Evolutionary conservation across 768 basidiomycete genomes (phyloP), one percentile per base, ranked within the genome.

Genomic region (Tricholoma saponaceum): DNA sequence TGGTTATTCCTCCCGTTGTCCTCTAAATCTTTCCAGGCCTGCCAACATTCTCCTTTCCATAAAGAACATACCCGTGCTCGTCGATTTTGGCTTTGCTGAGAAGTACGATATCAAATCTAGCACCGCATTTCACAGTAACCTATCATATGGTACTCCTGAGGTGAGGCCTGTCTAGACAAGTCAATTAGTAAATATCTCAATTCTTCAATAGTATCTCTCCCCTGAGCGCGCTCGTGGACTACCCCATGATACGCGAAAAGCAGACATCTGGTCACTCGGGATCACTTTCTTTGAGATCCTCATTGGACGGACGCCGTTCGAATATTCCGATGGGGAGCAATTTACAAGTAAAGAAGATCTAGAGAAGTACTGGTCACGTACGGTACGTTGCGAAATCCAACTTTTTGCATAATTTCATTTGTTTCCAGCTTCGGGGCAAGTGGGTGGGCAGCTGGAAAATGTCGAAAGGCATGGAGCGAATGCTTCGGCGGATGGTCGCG

Each of bases 11-110:
- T 50, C 8, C n/a, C 7, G 8, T 2, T 60, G 43, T 56, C n/a
- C 41, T 54, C 55, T 49, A 39, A 18, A 23, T 51, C 8, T 25
- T 25, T 54, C 5, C 61, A 95, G 92, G 65, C 94, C 94, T 0
- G 92, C 94, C 14, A 99, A 99, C 67, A 93, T 99, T 63, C 81
- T 99, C 2, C 78, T 99, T 47, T 90, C 90, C 0, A 72, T 75
- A 55, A 79, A 86, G 61, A 87, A 87, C 64, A 75, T 94, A 1
- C 92, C 94, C 0, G 89, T 97, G 3, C 82, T 98, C 3, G 89
- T 97, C 35, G 97, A 98, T 71, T 99, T 97, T 66, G 96, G 97
- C 1, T 99, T 98, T 64, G 93, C 96, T 1, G 91, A 96, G 66
- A 84, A 84, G 62, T 95, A 95, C 67, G 87, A 92, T 61, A 65